Evolutionary conservation across 2,329 filamentous ascomycete genomes (phyloP), one percentile per base, ranked within the genome.

Genomic region (Pleoardoris graminearum): DNA sequence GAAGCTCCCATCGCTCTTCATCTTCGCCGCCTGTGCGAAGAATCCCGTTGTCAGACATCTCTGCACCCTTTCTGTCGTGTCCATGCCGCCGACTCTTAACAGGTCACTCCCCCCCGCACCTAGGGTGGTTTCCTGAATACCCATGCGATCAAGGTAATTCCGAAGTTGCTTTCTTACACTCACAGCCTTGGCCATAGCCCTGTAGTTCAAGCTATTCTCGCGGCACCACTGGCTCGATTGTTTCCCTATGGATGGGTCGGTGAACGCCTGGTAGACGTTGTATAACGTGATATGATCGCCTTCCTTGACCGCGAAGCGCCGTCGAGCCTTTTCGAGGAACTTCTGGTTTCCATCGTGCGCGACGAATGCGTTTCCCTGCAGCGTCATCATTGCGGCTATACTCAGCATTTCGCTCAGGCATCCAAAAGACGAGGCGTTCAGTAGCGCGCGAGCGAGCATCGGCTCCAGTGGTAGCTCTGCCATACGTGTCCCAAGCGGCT

Each of bases 1-100:
- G 71, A 96, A 97, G 4, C 85, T 92, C 12, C 94, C 94, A 77
- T 97, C 93, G 0, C 90, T 82, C 72, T 95, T 90, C 92, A 97
- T 97, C 68, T 87, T 86, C 38, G 94, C 94, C 3, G 91, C 92
- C 71, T 97, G 91, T 0, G 91, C 88, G 75, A 97, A 99, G 75
- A 91, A 97, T 0, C 93, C 94, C 3, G 88, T 84, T 2, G 93
- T 91, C 21, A 99, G 81, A 74, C 93, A 97, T 46, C 90, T 82
- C 50, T 88, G 81, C 55, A 97, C 93, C 58, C 88, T 82, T 65
- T 96, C 90, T 1, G 85, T 82, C 59, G 85, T 80, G 35, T 79
- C 76, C 17, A 67, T 67, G 0, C 76, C 77, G 3, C 75, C 77
- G 0, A 71, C 76, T 71, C 69, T 64, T 21, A 74, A 38, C 2